These are phyloP conservation scores for Stagonosporopsis rhizophila DNA, from an alignment of 2,329 filamentous ascomycete genomes.

Conservation along the genomic window DNA sequence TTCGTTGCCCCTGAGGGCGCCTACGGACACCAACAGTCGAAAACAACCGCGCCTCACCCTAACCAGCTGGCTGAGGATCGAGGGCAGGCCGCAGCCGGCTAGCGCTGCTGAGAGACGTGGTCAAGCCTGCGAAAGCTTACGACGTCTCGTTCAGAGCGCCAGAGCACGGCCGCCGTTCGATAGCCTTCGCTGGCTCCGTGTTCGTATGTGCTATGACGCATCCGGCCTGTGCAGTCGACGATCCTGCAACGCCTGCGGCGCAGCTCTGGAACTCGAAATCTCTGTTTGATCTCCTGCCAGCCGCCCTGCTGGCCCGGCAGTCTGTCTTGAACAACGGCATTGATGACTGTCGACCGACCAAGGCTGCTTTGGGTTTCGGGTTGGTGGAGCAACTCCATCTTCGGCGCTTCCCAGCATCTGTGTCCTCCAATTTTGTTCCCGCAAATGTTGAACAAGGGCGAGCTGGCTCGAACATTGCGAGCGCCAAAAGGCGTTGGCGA, in stretches of 20 bases:
- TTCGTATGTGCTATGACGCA: constrained; percentile 40
- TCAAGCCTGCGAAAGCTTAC: constrained; percentile 39
- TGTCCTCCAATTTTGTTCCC: constrained; percentile 28
- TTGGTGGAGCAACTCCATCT: constrained; percentile 32
- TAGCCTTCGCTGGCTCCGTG: constrained; percentile 41
- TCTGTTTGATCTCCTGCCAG: constrained; percentile 32
- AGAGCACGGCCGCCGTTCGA: constrained; percentile 47
- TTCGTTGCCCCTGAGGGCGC: constrained; percentile 20
- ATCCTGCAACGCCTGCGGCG: constrained; percentile 43
- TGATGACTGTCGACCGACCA: constrained; percentile 27
- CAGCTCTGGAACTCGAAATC: constrained; percentile 28
- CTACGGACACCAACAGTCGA: constrained; percentile 21
- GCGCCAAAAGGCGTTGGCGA: constrained; percentile 39
- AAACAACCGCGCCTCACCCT: constrained; percentile 39
- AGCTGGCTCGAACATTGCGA: constrained; percentile 36
- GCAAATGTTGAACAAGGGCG: constrained; percentile 29
- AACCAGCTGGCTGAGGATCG: constrained; percentile 35
- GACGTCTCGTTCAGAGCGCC: constrained; percentile 38
- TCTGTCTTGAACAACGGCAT: constrained; percentile 28
- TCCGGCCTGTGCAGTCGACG: constrained; percentile 37
- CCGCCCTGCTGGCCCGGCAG: constrained; percentile 31
- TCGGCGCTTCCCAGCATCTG: constrained; percentile 27
- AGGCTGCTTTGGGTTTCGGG: constrained; percentile 46
- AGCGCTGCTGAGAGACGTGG: constrained; percentile 21
- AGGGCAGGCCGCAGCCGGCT: constrained; percentile 27